These are phyloP conservation scores for Leptographium flavum DNA, from an alignment of 2,329 filamentous ascomycete species.

Conservation along the genomic window DNA sequence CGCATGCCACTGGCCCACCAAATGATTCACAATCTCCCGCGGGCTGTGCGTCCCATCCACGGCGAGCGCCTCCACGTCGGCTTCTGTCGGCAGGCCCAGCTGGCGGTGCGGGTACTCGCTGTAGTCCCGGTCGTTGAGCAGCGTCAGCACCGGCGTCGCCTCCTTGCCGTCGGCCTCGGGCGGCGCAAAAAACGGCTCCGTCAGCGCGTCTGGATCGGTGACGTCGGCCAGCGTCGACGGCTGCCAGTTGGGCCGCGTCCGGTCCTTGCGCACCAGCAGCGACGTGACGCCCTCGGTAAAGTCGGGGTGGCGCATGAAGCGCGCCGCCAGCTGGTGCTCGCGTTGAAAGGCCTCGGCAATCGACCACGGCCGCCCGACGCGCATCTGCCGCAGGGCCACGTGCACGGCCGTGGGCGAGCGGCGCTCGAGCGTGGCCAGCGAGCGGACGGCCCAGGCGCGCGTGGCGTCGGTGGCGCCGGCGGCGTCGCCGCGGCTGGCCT, in stretches of 20 bases:
- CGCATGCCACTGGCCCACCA: constrained; percentile 42
- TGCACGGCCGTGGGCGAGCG: constrained; percentile 79
- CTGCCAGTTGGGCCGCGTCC: constrained; percentile 54
- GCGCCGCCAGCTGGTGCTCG: constrained; percentile 70
- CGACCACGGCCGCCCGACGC: constrained; percentile 57
- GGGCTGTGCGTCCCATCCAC: constrained; percentile 24
- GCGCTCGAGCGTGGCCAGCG: constrained; percentile 56
- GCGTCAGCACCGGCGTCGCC: constrained; percentile 31
- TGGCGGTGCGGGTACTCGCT: constrained; percentile 55
- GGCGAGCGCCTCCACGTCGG: constrained; percentile 36
- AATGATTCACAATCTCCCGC: constrained; percentile 46
- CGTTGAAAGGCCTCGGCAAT: constrained; percentile 75
- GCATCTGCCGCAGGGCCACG: constrained; percentile 75
- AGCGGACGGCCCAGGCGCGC: constrained; percentile 64
- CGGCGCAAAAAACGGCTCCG: constrained; percentile 51
- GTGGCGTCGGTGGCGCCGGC: constrained; percentile 59
- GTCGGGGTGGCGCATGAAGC: constrained; percentile 85
- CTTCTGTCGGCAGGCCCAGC: constrained; percentile 63
- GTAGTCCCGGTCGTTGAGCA: constrained; percentile 53
- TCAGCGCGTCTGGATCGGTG: constrained; percentile 34
- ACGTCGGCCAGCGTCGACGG: constrained; percentile 61
- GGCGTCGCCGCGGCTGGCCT: constrained; percentile 37
- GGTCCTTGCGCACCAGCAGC: constrained; percentile 54
- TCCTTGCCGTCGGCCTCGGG: constrained; percentile 24
- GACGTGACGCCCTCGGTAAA: constrained; percentile 86